Evolutionary conservation across 192 early-diverging fungal species (phyloP).

Genomic region (Coemansia sp.): DNA sequence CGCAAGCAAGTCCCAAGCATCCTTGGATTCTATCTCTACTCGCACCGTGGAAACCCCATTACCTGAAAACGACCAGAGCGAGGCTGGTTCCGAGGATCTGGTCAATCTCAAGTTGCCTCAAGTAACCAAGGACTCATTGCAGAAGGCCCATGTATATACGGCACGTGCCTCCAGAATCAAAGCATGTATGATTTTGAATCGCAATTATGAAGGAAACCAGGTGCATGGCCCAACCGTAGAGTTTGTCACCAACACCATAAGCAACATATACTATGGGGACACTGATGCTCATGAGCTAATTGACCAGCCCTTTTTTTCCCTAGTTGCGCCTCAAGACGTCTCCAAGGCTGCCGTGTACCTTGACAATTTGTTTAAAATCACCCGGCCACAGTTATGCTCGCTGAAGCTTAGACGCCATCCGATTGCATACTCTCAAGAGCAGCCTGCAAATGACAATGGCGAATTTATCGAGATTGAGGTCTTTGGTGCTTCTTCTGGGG

Average conservation of each 20-base stretch:
- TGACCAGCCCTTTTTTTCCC: slow-evolving; percentile 29
- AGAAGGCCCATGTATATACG: slow-evolving; percentile 37
- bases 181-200: slow-evolving; percentile 34
- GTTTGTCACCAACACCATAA: slow-evolving; percentile 45
- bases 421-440: background rate
- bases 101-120: slow-evolving; percentile 10
- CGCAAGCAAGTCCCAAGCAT: background rate
- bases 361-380: slow-evolving; percentile 15
- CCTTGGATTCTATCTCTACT: background rate
- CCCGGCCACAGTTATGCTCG: slow-evolving; percentile 30
- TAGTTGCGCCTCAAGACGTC: slow-evolving; percentile 26
- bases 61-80: background rate
- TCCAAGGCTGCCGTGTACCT: slow-evolving; percentile 32
- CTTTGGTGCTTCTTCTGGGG: slow-evolving; percentile 38
- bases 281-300: slow-evolving; percentile 39
- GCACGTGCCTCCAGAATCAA: slow-evolving; percentile 37
- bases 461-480: slow-evolving; percentile 29
- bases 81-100: slow-evolving; percentile 1
- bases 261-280: slow-evolving; percentile 27
- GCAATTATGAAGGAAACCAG: background rate
- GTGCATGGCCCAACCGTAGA: slow-evolving; percentile 29
- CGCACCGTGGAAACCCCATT: background rate
- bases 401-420: slow-evolving; percentile 18
- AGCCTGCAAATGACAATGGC: background rate
- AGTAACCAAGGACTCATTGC: slow-evolving; percentile 32